Evolutionary conservation across 2,329 filamentous ascomycete genomes (phyloP).

Genomic region (Colletotrichum musae): DNA sequence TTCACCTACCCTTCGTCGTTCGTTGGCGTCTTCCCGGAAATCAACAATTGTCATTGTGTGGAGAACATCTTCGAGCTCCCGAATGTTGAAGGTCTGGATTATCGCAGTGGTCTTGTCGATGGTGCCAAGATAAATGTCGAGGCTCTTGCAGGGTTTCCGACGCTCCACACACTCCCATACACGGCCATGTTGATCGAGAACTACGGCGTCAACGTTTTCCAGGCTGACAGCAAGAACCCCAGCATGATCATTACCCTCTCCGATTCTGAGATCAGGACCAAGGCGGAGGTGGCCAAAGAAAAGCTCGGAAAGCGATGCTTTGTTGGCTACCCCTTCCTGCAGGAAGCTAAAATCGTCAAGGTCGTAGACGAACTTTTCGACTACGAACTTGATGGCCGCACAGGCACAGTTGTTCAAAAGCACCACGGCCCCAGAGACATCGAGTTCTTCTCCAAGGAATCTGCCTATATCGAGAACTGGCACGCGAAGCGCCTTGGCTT

Average conservation of each 20-base stretch:
- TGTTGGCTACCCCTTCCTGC: slow-evolving; percentile 94
- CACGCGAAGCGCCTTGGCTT: slow-evolving; percentile 95
- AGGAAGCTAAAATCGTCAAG: slow-evolving; percentile 90
- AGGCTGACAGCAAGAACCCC: slow-evolving; percentile 95
- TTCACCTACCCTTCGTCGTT: slow-evolving; percentile 91
- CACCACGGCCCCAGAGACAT: slow-evolving; percentile 85
- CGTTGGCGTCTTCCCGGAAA: slow-evolving; percentile 90
- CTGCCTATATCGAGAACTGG: slow-evolving; percentile 84
- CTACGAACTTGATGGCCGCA: slow-evolving; percentile 79
- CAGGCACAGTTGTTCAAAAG: slow-evolving; percentile 74
- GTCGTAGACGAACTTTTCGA: slow-evolving; percentile 96
- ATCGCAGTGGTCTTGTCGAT: slow-evolving; percentile 85
- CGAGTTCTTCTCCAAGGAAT: slow-evolving; percentile 86
- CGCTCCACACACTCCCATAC: slow-evolving; percentile 87
- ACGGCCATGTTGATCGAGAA: slow-evolving; percentile 78
- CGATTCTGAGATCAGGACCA: slow-evolving; percentile 80
- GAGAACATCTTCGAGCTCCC: slow-evolving; percentile 98
- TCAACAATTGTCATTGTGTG: slow-evolving; percentile 88
- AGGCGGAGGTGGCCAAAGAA: slow-evolving; percentile 78
- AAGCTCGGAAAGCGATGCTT: slow-evolving; percentile 90
- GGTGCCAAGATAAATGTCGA: slow-evolving; percentile 86
- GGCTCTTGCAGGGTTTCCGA: slow-evolving; percentile 95
- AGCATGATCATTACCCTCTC: slow-evolving; percentile 93
- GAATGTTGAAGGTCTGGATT: slow-evolving; percentile 89
- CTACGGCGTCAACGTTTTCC: slow-evolving; percentile 95